Evolutionary conservation across 371 early-diverging fungal genomes (phyloP), one percentile per base, ranked within the genome.

Genomic region (Lichtheimia hyalospora): DNA sequence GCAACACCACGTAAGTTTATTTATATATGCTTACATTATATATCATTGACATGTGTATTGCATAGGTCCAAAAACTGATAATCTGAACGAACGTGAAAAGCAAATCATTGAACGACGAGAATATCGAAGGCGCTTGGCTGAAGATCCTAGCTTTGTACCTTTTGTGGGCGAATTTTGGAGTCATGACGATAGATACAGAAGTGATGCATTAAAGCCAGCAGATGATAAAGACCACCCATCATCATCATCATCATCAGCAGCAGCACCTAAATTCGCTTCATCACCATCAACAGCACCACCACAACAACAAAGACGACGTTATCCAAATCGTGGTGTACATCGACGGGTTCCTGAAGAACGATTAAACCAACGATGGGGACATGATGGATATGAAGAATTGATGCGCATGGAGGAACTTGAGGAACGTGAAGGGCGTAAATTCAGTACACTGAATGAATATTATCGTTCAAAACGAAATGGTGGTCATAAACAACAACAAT

Each of bases 91-190:
- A 3, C 63, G 63, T 49, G 69, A 74, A 60, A 68, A 71, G 34
- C 79, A 76, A 21, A 66, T 76, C 15, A 61, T 75, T 49, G 84
- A 81, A 54, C 71, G 79, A 24, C 79, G 74, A 42, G 86, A 83
- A 60, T 83, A 84, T 49, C 72, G 83, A 48, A 70, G 74, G 44
- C 81, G 78, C 28, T 57, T 83, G 41, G 82, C 74, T n/a, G 80
- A 82, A 27, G 84, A 84, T 60, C 84, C 85, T 3, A 80, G 81
- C 15, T 85, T 85, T 66, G 82, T 80, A 8, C 84, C 85, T 3
- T 80, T 83, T 42, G 76, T 79, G 25, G 83, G 84, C 3, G 69
- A 74, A 49, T 84, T 85, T 58, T 84, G 86, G 83, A 76, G 79
- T 15, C 84, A 85, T 58, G 83, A 84, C 61, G 82, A 84, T 63